Base-by-base conservation (phyloP, 805 yeast species). In the Sungouiozyma ichnusensis region DNA sequence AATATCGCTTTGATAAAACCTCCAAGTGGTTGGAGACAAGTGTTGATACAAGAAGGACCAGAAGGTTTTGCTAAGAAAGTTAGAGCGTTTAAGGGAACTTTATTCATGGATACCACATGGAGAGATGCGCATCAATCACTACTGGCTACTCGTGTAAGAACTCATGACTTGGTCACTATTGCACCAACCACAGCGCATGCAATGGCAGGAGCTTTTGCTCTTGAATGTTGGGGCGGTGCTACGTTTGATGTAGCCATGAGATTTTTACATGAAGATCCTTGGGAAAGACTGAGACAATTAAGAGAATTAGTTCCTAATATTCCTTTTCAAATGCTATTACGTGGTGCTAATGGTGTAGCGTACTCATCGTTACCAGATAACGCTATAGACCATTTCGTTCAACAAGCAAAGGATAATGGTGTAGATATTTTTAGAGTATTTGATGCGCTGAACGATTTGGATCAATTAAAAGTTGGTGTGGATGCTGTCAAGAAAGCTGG, bases 181-280 rank as follows among this genome's bases (percentile, higher is more conserved):
- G 99, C 98, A 17, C 88, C 87, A 46, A 77, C 94, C 43, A 92
- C 99, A 24, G 85, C 96, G 2, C 81, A 83, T 58, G 97, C 95
- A 16, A 68, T 87, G 53, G 67, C 81, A 50, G 88, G 90, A 49
- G 94, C 95, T 3, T 92, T 87, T 64, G 92, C 99, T 16, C 71
- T 92, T 42, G 99, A 92, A 70, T 92, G 98, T 73, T 92, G 99
- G 99, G 99, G 99, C 69, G 99, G 99, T 68, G 99, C 99, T 42
- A 92, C 99, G 32, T 92, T 92, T 58, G 99, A 92, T 62, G 99
- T 92, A 42, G 83, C 95, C 42, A 88, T 92, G 97, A 79, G 99
- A 67, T 92, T 92, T 75, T 74, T 92, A 58, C 86, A 90, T 66
- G 99, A 92, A 72, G 97, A 88, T 64, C 99, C 99, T 51, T 92